Percentiles rank a stretch among this genome's conserved stretches.
These are phyloP conservation scores for Talaromyces wortmannii DNA, from an alignment of 495 filamentous ascomycete species.

Conservation along the genomic window DNA sequence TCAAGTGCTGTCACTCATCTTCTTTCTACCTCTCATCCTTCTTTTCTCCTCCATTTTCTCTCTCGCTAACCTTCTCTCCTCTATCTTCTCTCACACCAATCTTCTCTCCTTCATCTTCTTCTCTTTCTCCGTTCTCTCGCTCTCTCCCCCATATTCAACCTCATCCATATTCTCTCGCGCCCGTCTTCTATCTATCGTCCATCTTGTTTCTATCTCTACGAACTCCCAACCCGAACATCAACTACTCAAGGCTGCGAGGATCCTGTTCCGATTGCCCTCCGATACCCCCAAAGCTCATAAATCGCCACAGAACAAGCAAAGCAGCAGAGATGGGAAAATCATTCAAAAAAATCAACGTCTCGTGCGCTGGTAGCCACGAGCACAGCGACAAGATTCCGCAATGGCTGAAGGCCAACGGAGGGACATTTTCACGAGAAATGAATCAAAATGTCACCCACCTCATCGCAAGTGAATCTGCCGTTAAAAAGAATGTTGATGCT, in stretches of 20 bases:
- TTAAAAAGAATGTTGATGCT: slow-evolving; percentile 29
- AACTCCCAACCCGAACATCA: no score
- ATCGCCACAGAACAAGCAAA: background rate
- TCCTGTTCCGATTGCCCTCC: no score
- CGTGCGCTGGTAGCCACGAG: slow-evolving; percentile 35
- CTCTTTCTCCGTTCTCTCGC: slow-evolving; percentile 6
- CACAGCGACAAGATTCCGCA: slow-evolving; percentile 34
- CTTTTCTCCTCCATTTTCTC: slow-evolving; percentile 5
- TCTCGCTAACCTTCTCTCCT: background rate
- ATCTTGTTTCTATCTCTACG: no score
- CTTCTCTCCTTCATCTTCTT: slow-evolving; percentile 3
- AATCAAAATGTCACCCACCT: slow-evolving; percentile 49
- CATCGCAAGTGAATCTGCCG: slow-evolving; percentile 46
- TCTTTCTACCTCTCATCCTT: background rate
- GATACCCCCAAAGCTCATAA: background rate
- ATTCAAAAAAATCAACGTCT: slow-evolving; percentile 18
- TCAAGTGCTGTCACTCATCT: background rate
- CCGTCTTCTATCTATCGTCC: no score
- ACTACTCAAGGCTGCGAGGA: no score
- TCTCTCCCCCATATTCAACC: background rate
- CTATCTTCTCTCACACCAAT: background rate
- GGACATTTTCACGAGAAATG: slow-evolving; percentile 32
- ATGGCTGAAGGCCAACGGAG: slow-evolving; percentile 51
- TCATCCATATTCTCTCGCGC: no score
- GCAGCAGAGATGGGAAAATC: slow-evolving; percentile 22